phyloP scores from a whole-genome alignment of 352 stramenopile species.

The Phytophthora pseudosyringae region DNA sequence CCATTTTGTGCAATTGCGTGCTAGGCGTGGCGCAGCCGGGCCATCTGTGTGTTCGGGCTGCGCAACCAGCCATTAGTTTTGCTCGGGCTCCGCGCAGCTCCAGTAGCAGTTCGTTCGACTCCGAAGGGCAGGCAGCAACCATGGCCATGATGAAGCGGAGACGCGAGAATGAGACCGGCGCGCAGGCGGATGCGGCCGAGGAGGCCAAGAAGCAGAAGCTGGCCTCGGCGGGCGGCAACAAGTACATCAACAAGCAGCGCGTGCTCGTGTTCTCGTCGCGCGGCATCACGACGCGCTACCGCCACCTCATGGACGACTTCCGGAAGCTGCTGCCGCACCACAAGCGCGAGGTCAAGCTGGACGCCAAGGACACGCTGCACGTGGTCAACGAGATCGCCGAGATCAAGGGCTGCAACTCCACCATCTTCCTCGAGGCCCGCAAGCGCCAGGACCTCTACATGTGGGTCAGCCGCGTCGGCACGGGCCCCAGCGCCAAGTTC shows the following conservation, averaged over 20 bases:
- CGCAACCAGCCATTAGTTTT: slow-evolving; percentile 39
- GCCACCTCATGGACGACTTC: slow-evolving; percentile 99
- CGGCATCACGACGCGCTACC: slow-evolving; percentile 95
- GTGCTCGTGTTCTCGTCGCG: slow-evolving; percentile 93
- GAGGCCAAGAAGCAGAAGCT: slow-evolving; percentile 51
- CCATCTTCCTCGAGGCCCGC: slow-evolving; percentile 96
- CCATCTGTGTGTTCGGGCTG: slow-evolving; percentile 8
- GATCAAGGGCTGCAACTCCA: slow-evolving; percentile 98
- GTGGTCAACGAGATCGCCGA: slow-evolving; percentile 99
- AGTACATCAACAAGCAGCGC: slow-evolving; percentile 94
- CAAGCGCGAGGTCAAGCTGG: slow-evolving; percentile 99
- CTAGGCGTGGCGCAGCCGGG: not conserved
- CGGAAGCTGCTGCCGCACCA: slow-evolving; percentile 97
- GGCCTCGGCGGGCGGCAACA: slow-evolving; percentile 34
- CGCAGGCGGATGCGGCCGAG: slow-evolving; percentile 35
- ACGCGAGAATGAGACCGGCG: slow-evolving; percentile 43
- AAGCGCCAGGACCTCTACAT: slow-evolving; percentile 99
- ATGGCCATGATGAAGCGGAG: slow-evolving; percentile 57
- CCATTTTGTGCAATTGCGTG: not conserved
- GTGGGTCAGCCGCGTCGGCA: slow-evolving; percentile 96
- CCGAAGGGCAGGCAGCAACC: slow-evolving; percentile 4
- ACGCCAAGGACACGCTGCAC: slow-evolving; percentile 93
- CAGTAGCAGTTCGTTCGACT: slow-evolving; percentile 13
- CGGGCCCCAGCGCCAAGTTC: slow-evolving; percentile 97
- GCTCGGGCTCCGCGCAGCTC: slow-evolving; percentile 1